Base-by-base conservation (phyloP, 2,329 filamentous ascomycete genomes). In the Sarocladium brachiariae region DNA sequence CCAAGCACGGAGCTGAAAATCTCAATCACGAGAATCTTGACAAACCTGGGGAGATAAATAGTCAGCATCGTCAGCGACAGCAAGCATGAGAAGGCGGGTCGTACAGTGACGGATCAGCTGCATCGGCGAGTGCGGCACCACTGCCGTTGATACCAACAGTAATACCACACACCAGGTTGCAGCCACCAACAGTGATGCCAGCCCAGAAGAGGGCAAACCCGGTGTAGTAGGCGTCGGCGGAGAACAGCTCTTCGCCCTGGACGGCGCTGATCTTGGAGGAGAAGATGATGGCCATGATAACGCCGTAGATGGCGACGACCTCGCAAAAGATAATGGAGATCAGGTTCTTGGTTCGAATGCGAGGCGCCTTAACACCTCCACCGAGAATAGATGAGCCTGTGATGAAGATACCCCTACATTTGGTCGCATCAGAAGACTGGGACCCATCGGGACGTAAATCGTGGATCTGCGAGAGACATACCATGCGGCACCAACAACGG, bases 311-410 rank as follows among this genome's bases (percentile, higher is more conserved):
- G 70, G 93, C 93, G 63, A 99, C 93, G 65, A 99, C 93, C 74
- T 99, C 93, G 76, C 93, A 99, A 75, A 99, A 99, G 73, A 99
- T 97, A 71, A 99, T 99, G 63, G 92, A 97, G 68, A 99, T 97
- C 65, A 99, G 73, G 77, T 99, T 99, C 84, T 99, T 99, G 56
- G 93, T 99, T 68, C 93, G 89, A 72, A 99, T 99, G 62, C 93
- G 87, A 33, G 95, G 95, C 41, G 93, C 92, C 70, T 88, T 92
- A 65, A 99, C 93, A 75, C 93, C 93, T 61, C 89, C 93, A 64
- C 95, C 95, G 58, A 99, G 81, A 67, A 99, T 99, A 52, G 93
- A 96, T 53, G 91, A 95, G 61, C 95, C 95, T 30, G 93, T 99
- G 60, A 97, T 93, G 74, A 99, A 93, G 69, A 99, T 99, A 63